Evolutionary conservation across 108 stramenopile genomes (phyloP), one percentile per base, ranked within the genome.

Genomic region (Cyclotella atomus): DNA sequence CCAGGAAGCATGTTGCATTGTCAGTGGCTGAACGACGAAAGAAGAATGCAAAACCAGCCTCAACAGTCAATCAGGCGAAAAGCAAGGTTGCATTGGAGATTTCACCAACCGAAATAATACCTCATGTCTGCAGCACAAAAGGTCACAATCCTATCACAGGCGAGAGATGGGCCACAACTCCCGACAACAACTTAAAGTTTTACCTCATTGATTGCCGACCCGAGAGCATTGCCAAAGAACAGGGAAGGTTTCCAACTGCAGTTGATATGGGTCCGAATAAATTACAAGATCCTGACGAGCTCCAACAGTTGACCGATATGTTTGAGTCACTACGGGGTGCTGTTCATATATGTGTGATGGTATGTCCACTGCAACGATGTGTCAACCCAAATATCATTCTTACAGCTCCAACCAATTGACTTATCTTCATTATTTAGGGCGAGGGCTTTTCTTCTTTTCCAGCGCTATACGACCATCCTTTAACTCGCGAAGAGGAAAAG

Each of bases 371-470:
- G 32, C n/a, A 25, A 34, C 21, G 27, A 21, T 53, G 16, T n/a
- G n/a, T n/a, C n/a, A n/a, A n/a, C n/a, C n/a, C n/a, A n/a, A n/a
- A n/a, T n/a, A n/a, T n/a, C n/a, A n/a, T n/a, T n/a, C n/a, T n/a
- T n/a, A n/a, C n/a, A n/a, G n/a, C n/a, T n/a, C n/a, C n/a, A 21
- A 45, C 25, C 44, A 38, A 10, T 6, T 65, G n/a, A 25, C 10
- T 7, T 33, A 14, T 65, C 23, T 35, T 25, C 2, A 27, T 66
- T 5, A 81, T 85, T 76, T 4, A 75, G 75, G 91, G 94, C 25
- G 94, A 95, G 82, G 94, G 94, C 17, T 91, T 86, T 67, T 60
- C 87, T 9, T 85, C 90, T 3, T 75, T 95, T 41, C 94, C 94
- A 27, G 50, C 65, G 15, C 77, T 95, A 29, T 95, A 95, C 63